Evolutionary conservation across 1,139 yeast species (phyloP).

Genomic region (Kazachstania sp.): DNA sequence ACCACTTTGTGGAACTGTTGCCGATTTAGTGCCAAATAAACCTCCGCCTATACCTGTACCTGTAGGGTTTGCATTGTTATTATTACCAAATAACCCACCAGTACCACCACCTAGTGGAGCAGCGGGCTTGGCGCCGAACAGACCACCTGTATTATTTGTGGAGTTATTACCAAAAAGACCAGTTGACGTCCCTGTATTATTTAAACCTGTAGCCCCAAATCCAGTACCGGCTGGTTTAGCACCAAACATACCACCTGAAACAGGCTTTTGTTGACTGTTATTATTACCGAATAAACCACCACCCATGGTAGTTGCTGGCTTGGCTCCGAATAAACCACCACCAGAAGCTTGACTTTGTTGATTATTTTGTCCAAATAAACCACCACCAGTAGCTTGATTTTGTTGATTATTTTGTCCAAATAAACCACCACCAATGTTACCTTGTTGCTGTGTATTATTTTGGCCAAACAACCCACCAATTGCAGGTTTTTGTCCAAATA

Average conservation of each 20-base stretch:
- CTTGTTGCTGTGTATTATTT: slow-evolving; percentile 9
- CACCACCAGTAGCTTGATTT: slow-evolving; percentile 5
- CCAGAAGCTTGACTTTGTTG: slow-evolving; percentile 1
- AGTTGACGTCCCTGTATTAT: slow-evolving; percentile 19
- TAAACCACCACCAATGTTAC: slow-evolving; percentile 18
- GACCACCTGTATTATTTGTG: slow-evolving; percentile 20
- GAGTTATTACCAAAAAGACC: slow-evolving; percentile 19
- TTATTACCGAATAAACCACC: slow-evolving; percentile 14
- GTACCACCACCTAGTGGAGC: background rate
- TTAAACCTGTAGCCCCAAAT: slow-evolving; percentile 22
- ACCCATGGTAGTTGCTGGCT: slow-evolving; percentile 7
- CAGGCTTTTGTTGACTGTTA: slow-evolving; percentile 10
- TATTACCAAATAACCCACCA: slow-evolving; percentile 30
- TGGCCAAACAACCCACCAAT: slow-evolving; percentile 9
- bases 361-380: slow-evolving; percentile 8
- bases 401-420: slow-evolving; percentile 26
- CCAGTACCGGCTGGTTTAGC: slow-evolving; percentile 15
- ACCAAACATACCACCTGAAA: slow-evolving; percentile 31
- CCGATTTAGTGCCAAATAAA: slow-evolving; percentile 26
- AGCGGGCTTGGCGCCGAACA: slow-evolving; percentile 28
- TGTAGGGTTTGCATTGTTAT: slow-evolving; percentile 6
- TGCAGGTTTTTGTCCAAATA: slow-evolving; percentile 6
- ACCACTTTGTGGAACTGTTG: slow-evolving; percentile 12
- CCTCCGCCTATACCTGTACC: slow-evolving; percentile 7
- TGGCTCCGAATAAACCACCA: slow-evolving; percentile 33